Conservation (phyloP, 495 filamentous ascomycete genomes). For the Terfezia boudieri region DNA sequence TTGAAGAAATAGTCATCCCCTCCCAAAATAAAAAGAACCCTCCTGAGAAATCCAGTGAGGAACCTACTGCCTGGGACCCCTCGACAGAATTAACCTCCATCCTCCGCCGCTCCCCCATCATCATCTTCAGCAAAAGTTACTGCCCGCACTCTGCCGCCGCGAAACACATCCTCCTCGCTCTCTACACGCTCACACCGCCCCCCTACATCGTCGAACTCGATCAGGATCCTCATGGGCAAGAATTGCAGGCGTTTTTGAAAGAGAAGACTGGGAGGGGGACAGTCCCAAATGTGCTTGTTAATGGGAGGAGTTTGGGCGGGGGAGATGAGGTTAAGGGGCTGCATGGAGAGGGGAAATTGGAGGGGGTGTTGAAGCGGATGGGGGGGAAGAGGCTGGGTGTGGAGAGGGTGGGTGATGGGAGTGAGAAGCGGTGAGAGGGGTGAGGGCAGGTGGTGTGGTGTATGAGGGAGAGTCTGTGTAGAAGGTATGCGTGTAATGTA, state of each 20-base stretch:
- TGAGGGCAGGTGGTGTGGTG: too few species aligned
- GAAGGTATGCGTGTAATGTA: too few species aligned
- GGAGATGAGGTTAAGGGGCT: slow-evolving; percentile 64
- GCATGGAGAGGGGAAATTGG: slow-evolving; percentile 43
- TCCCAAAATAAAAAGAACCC: neutral
- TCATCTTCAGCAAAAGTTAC: slow-evolving; percentile 89
- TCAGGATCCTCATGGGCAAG: slow-evolving; percentile 45
- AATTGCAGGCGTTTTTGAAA: slow-evolving; percentile 44
- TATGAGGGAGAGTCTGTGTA: too few species aligned
- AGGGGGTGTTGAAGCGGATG: slow-evolving; percentile 46
- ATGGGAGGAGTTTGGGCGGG: slow-evolving; percentile 73
- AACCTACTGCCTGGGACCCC: neutral
- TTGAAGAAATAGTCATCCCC: slow-evolving; percentile 2
- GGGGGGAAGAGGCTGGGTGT: slow-evolving; percentile 42
- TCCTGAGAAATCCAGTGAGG: neutral
- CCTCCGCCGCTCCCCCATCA: slow-evolving; percentile 30
- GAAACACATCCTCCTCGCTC: slow-evolving; percentile 57
- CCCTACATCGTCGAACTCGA: slow-evolving; percentile 88
- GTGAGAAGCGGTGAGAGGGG: too few species aligned
- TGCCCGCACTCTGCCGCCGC: slow-evolving; percentile 67
- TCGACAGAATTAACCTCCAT: slow-evolving; percentile 10
- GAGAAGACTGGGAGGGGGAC: slow-evolving; percentile 59
- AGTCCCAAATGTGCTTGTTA: slow-evolving; percentile 79
- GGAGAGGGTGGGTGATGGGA: slow-evolving; percentile 19
- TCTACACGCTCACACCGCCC: slow-evolving; percentile 57